Evolutionary conservation across 148 eudicot genomes (phyloP), one percentile per base, ranked within the genome.

Genomic region (Rhododendron mucronatum): DNA sequence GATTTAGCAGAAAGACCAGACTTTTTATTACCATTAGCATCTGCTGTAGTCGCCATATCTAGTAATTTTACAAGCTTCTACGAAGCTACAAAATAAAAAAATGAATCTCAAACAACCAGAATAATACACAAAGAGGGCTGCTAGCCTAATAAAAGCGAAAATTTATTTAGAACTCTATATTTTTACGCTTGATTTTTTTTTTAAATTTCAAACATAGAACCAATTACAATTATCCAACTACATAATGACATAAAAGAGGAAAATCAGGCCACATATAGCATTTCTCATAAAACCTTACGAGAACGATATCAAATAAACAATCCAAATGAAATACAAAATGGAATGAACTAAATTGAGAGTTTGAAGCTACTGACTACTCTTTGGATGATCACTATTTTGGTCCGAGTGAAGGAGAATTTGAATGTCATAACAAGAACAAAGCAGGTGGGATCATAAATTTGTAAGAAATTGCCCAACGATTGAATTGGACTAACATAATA

Each of bases 21-120:
- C 81, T 89, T 89, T 15, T 88, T 47, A 81, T 84, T 81, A 74
- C 93, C 93, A 85, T 90, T 89, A 23, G 81, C 55, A 84, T 92
- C 89, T 85, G 73, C 89, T 9, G 87, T 86, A 74, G 91, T 85
- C 82, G 87, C 94, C 98, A 95, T 95, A 80, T 41, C 83, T 55
- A 41, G 21, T 16, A 53, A 39, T 67, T 14, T 55, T 67, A 20
- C 28, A 51, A 50, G 65, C 84, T 81, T 81, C 85, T 86, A 86
- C 55, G n/a, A 33, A 5, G 12, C 84, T 41, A 41, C 75, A 82
- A 82, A 41, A 12, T 3, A 15, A n/a, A 81, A 37, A 23, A 82
- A 61, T 37, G n/a, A 82, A 82, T 47, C 74, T 13, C 5, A 39
- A 81, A 21, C 28, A 9, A 82, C 48, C 33, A 61, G 35, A 63